Conservation (phyloP, 1,284 basidiomycete species). For the Hypsizygus ulmarius region DNA sequence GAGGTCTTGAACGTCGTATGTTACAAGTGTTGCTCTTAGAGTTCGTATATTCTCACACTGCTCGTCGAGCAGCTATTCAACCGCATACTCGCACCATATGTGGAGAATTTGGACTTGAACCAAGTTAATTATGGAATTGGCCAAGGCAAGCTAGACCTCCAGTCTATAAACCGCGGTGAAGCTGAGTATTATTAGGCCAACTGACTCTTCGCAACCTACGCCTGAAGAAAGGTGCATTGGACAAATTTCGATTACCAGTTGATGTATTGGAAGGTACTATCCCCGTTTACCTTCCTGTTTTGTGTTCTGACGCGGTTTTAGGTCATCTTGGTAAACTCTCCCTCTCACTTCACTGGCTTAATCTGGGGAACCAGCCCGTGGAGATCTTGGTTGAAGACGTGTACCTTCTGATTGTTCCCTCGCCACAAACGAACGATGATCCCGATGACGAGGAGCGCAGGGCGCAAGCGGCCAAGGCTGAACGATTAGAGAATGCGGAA, state of each 20-base stretch:
- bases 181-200: slow-evolving; percentile 57
- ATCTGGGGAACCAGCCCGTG: slow-evolving; percentile 91
- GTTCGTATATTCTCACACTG: slow-evolving; percentile 2
- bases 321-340: slow-evolving; percentile 93
- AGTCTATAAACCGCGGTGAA: background rate
- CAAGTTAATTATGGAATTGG: slow-evolving; percentile 95
- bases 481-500: slow-evolving; percentile 88
- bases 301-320: slow-evolving; percentile 28
- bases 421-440: slow-evolving; percentile 70
- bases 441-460: slow-evolving; percentile 84
- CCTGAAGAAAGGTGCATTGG: slow-evolving; percentile 92
- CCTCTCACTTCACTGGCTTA: slow-evolving; percentile 94
- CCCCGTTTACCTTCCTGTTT: slow-evolving; percentile 8
- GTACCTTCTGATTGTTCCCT: slow-evolving; percentile 90
- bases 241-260: slow-evolving; percentile 95
- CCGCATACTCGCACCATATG: slow-evolving; percentile 91
- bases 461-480: slow-evolving; percentile 84
- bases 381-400: slow-evolving; percentile 94
- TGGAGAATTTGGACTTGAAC: slow-evolving; percentile 94
- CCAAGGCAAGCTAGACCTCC: slow-evolving; percentile 55
- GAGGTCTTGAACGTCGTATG: slow-evolving; percentile 73
- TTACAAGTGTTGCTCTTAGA: slow-evolving; percentile 9
- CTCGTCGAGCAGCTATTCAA: slow-evolving; percentile 69
- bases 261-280: slow-evolving; percentile 87
- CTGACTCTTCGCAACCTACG: slow-evolving; percentile 80